phyloP scores from a whole-genome alignment of 768 basidiomycete genomes.

The Pulveroboletus frians region DNA sequence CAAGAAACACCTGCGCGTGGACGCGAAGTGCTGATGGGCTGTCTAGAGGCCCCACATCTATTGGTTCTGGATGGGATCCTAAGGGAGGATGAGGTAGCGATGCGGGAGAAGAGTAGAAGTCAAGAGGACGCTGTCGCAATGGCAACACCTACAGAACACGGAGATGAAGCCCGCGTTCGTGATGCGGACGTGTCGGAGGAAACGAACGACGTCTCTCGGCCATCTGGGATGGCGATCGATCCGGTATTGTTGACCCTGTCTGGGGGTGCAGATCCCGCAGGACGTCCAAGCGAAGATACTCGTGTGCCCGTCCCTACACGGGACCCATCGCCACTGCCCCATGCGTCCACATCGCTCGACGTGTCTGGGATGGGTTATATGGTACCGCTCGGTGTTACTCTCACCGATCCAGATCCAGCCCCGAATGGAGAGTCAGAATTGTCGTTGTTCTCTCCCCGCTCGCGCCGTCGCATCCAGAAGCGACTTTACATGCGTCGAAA shows the following conservation, averaged over 20 bases:
- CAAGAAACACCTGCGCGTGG: background rate
- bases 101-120: slow-evolving; percentile 1
- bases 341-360: background rate
- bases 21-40: slow-evolving; percentile 26
- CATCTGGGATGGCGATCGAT: slow-evolving; percentile 25
- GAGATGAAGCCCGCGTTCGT: slow-evolving; percentile 3
- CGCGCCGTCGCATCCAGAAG: slow-evolving; percentile 54
- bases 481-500: slow-evolving; percentile 70
- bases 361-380: background rate
- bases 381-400: background rate
- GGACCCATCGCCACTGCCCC: background rate
- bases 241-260: slow-evolving; percentile 28
- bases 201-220: background rate
- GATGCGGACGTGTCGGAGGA: background rate
- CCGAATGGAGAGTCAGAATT: slow-evolving; percentile 13
- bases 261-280: slow-evolving; percentile 2
- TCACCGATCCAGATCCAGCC: background rate
- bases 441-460: slow-evolving; percentile 38
- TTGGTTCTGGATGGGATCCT: slow-evolving; percentile 34
- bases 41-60: slow-evolving; percentile 30
- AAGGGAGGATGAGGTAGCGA: slow-evolving; percentile 26
- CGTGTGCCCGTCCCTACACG: background rate
- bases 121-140: slow-evolving; percentile 7
- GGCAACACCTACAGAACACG: background rate
- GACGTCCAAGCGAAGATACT: background rate